Conservation (phyloP, 2,329 filamentous ascomycete genomes). For the Colletotrichum sp. region DNA sequence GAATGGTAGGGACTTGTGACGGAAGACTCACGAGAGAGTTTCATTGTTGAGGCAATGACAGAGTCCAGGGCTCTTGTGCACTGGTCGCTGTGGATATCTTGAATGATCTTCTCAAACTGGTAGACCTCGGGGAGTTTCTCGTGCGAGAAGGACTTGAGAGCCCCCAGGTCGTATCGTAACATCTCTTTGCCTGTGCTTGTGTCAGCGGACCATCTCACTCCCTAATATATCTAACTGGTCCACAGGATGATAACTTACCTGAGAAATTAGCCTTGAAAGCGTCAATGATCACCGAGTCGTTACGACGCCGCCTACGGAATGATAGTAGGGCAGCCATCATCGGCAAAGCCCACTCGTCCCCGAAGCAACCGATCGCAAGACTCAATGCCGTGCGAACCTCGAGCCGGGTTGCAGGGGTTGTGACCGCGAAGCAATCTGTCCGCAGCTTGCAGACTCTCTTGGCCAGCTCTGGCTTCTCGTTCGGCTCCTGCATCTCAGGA, state of each 20-base stretch:
- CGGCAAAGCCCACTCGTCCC: neutral
- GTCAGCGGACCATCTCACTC: neutral
- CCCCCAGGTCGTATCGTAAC: neutral
- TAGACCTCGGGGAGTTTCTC: neutral
- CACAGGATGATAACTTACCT: neutral
- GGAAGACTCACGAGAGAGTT: neutral
- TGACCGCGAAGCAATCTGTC: neutral
- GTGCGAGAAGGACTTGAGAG: neutral
- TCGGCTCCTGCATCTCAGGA: neutral
- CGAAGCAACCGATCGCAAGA: neutral
- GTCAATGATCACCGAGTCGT: neutral
- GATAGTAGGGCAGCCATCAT: neutral
- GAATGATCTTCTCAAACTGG: neutral
- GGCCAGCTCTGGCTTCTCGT: neutral
- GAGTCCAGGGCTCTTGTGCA: neutral
- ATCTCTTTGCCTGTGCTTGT: neutral
- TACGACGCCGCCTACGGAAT: neutral
- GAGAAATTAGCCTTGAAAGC: neutral
- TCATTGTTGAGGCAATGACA: neutral
- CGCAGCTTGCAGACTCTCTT: neutral
- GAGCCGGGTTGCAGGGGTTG: neutral
- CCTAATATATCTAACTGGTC: neutral
- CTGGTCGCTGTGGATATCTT: neutral
- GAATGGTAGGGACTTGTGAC: neutral
- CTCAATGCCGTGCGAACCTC: neutral